Conservation (phyloP, 257 asterid genomes). For the Ajuga chamaepitys region DNA sequence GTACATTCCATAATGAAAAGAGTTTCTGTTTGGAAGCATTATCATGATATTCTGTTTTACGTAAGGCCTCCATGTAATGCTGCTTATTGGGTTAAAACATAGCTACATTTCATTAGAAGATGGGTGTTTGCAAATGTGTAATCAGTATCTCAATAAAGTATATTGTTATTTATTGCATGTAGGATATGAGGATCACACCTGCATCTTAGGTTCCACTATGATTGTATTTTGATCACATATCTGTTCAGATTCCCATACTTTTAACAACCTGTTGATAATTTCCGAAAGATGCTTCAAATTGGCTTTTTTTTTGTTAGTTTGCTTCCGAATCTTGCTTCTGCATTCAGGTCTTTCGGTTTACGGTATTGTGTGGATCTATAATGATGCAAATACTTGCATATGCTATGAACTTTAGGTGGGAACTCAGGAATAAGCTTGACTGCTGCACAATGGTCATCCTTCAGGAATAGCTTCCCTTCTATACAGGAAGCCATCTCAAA, state of each 20-base stretch:
- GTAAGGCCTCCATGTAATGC: not conserved
- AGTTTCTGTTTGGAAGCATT: not conserved
- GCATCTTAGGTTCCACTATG: not conserved
- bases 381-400: constrained; percentile 6
- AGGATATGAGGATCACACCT: not conserved
- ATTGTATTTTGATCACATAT: not conserved
- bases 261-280: not conserved
- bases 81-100: not conserved
- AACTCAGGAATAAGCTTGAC: constrained; percentile 50
- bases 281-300: not conserved
- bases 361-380: constrained; percentile 1
- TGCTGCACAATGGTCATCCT: constrained; percentile 47
- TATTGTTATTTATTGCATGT: not conserved
- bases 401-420: constrained; percentile 12
- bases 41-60: no score
- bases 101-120: not conserved
- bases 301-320: not conserved
- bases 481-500: constrained; percentile 48
- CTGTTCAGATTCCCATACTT: not conserved
- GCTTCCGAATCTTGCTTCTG: not conserved
- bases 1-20: not conserved
- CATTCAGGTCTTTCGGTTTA: constrained; percentile 5
- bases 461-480: constrained; percentile 41
- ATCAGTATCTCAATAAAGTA: not conserved
- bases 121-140: not conserved